Base-by-base conservation (phyloP, 1,139 yeast species). In the Saccharomyces hybrid region DNA sequence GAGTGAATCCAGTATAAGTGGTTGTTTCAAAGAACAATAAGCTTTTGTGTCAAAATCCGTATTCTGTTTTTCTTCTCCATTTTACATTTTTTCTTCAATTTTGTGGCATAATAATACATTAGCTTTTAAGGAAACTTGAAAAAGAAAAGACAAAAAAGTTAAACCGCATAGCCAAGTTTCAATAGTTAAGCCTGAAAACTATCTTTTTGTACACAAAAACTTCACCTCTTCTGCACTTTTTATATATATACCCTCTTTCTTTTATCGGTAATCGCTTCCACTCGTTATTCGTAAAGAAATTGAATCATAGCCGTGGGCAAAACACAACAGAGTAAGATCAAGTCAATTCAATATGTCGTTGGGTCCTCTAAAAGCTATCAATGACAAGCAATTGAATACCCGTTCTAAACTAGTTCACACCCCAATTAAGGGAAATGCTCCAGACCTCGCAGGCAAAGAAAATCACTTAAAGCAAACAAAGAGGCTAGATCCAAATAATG, bases 341-440 rank as follows among this genome's bases (percentile, higher is more conserved):
- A 34, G 42, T 34, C 42, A 12, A 34, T 14, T 14, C 5, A 14
- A 29, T 60, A 61, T 64, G 61, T 64, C 29, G 61, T 55, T 68
- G 53, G 71, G 71, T 38, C 72, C 71, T 34, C 60, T 69, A 54
- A 70, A 68, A 58, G 55, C 66, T 12, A 68, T 68, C 38, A 67
- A 66, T 59, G 71, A 68, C 31, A 66, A 65, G 53, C 72, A 66
- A 51, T 59, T 68, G 53, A 68, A 68, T 59, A 61, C 64, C 47
- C 64, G 65, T 21, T 59, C 64, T 5, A 57, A 61, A 50, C 48
- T 54, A 31, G 51, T 62, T 42, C 63, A 59, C 50, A 63, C 66
- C 31, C 66, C 66, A 12, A 58, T 61, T 24, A 63, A 62, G 52
- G 55, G 55, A 47, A 47, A 49, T 47, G 48, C 51, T 44, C 50